phyloP scores from a whole-genome alignment of 208 protist species.

The Trypanosoma platydactyli region DNA sequence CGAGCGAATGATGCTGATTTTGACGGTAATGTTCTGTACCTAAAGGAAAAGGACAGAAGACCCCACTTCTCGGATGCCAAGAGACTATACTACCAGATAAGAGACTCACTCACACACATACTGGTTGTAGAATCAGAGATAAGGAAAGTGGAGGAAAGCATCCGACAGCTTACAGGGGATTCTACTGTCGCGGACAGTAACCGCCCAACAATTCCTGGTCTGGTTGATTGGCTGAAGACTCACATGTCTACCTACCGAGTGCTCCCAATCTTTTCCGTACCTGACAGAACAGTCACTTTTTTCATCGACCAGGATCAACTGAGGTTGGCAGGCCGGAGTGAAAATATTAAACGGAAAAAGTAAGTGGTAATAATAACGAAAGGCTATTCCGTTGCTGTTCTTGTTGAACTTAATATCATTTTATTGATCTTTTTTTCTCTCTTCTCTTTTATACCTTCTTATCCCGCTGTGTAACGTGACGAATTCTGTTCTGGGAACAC shows the following conservation, averaged over 20 bases:
- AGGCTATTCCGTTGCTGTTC: too few species aligned
- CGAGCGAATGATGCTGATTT: conserved; percentile 11
- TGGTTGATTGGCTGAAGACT: conserved; percentile 46
- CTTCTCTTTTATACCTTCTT: too few species aligned
- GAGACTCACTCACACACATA: conserved; percentile 31
- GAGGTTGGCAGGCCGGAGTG: conserved; percentile 10
- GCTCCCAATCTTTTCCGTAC: conserved; percentile 47
- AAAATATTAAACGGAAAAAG: conserved; percentile 17
- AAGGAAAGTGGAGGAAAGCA: conserved; percentile 35
- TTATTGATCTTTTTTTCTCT: too few species aligned
- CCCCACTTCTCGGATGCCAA: conserved; percentile 31
- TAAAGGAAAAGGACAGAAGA: conserved; percentile 12
- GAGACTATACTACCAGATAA: conserved; percentile 37
- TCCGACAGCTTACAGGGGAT: conserved; percentile 29
- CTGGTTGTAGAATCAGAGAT: conserved; percentile 34
- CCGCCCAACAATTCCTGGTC: conserved; percentile 12
- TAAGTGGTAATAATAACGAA: conserved; percentile 2
- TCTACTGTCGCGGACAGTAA: background rate
- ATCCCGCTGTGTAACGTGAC: too few species aligned
- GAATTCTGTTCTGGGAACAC: too few species aligned
- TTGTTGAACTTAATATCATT: conserved; percentile 6
- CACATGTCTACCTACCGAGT: conserved; percentile 35
- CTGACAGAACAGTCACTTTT: conserved; percentile 39
- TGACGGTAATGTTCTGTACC: conserved; percentile 21
- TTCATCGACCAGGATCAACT: conserved; percentile 47